Evolutionary conservation across 495 filamentous ascomycete species (phyloP).

Genomic region (Xylaria cubensis): DNA sequence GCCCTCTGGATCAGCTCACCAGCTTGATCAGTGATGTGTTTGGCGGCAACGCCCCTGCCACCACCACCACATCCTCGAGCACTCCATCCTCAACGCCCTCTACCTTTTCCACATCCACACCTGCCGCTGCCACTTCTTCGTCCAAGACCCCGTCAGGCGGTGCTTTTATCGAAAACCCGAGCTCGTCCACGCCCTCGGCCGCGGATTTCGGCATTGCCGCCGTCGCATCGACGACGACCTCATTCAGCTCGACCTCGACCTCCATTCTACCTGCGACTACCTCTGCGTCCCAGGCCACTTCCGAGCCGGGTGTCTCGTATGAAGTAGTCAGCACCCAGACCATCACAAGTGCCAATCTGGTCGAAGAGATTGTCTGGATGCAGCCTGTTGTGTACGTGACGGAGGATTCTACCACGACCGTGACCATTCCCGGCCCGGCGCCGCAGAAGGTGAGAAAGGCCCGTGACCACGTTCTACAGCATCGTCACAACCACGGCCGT

Average conservation of each 20-base stretch:
- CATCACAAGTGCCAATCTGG: constrained; percentile 46
- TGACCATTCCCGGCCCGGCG: constrained; percentile 32
- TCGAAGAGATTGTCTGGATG: constrained; percentile 53
- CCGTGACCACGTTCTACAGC: constrained; percentile 32
- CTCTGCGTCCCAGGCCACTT: constrained; percentile 31
- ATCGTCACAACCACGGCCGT: constrained; percentile 35
- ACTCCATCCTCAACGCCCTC: constrained; percentile 9
- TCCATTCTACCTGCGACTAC: constrained; percentile 28
- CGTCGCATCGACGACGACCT: constrained; percentile 27
- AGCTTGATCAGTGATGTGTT: constrained; percentile 31
- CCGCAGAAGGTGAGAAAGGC: constrained; percentile 25
- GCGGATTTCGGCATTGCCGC: constrained; percentile 32
- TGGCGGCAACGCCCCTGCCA: constrained; percentile 25
- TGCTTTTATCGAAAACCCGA: constrained; percentile 32
- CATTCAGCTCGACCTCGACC: constrained; percentile 23
- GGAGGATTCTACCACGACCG: constrained; percentile 41
- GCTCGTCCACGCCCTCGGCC: constrained; percentile 21
- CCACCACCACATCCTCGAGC: constrained; percentile 26
- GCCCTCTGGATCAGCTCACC: constrained; percentile 29
- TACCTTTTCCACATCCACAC: constrained; percentile 18
- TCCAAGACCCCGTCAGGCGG: constrained; percentile 28
- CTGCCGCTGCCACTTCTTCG: constrained; percentile 23
- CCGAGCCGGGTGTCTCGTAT: constrained; percentile 39
- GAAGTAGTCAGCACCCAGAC: constrained; percentile 52
- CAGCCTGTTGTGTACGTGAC: constrained; percentile 54